Evolutionary conservation across 139 green algal species (phyloP).

Genomic region (Zygnema cylindricum): DNA sequence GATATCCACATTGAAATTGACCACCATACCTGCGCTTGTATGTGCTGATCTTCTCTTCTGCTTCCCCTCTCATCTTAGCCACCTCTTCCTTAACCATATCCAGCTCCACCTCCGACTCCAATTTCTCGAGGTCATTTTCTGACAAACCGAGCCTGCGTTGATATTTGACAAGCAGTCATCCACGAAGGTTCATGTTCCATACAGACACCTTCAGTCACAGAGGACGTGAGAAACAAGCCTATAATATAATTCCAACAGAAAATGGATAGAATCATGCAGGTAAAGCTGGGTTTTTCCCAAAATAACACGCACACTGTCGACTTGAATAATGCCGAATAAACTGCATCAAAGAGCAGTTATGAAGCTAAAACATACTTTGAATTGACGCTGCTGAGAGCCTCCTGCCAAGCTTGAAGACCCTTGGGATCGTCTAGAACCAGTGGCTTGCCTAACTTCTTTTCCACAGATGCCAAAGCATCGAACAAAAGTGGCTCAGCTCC

Average conservation of each 20-base stretch:
- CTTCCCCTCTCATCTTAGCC: background rate
- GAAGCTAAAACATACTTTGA: constrained; percentile 40
- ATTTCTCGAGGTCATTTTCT: constrained; percentile 6
- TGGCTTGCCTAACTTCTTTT: constrained; percentile 53
- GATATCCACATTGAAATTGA: background rate
- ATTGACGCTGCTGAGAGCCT: constrained; percentile 36
- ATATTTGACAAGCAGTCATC: background rate
- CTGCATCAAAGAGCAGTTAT: too few species aligned
- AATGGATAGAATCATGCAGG: background rate
- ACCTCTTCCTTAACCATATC: constrained; percentile 1
- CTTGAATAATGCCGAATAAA: too few species aligned
- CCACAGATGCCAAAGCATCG: constrained; percentile 26
- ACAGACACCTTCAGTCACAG: background rate
- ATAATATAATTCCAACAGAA: background rate
- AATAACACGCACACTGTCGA: too few species aligned
- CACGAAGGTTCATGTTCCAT: background rate
- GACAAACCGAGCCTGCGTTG: constrained; percentile 14
- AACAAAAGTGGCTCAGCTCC: constrained; percentile 20
- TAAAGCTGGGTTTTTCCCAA: too few species aligned
- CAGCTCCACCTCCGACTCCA: constrained; percentile 23
- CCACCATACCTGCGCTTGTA: constrained; percentile 30
- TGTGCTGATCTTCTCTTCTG: constrained; percentile 26
- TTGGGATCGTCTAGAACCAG: constrained; percentile 23
- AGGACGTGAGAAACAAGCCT: background rate
- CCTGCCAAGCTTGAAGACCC: constrained; percentile 11